Percentiles rank a stretch among this genome's conserved stretches.
These are phyloP conservation scores for Phylloporus arenicola DNA, from an alignment of 768 basidiomycete genomes.

Conservation along the genomic window DNA sequence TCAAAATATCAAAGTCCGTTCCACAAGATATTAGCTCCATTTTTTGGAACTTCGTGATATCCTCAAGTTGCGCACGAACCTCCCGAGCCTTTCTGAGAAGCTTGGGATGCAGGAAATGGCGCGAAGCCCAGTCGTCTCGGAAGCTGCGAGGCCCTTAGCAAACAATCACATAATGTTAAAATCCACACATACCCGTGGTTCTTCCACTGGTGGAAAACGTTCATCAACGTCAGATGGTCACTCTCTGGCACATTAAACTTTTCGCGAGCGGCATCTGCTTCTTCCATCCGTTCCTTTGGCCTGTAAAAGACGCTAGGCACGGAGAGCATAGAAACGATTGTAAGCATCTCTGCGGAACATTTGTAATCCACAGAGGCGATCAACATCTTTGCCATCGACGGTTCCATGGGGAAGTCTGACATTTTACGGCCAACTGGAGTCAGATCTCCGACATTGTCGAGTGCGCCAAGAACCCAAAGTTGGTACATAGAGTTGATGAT, in stretches of 20 bases:
- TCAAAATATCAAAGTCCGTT: slow-evolving; percentile 87
- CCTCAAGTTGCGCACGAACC: slow-evolving; percentile 91
- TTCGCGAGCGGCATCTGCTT: slow-evolving; percentile 94
- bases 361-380: slow-evolving; percentile 85
- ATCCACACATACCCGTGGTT: slow-evolving; percentile 66
- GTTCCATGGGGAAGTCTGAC: slow-evolving; percentile 99
- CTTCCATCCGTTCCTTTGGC: slow-evolving; percentile 95
- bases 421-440: slow-evolving; percentile 91
- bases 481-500: slow-evolving; percentile 99
- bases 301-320: slow-evolving; percentile 98
- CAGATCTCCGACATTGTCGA: slow-evolving; percentile 96
- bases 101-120: slow-evolving; percentile 96
- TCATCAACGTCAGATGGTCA: slow-evolving; percentile 90
- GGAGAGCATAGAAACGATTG: slow-evolving; percentile 97
- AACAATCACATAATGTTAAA: background rate
- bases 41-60: slow-evolving; percentile 99
- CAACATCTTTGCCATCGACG: slow-evolving; percentile 98
- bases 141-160: slow-evolving; percentile 43
- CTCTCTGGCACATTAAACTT: slow-evolving; percentile 99
- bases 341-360: slow-evolving; percentile 94
- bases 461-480: slow-evolving; percentile 95
- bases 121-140: slow-evolving; percentile 91
- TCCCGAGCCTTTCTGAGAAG: slow-evolving; percentile 91
- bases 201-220: slow-evolving; percentile 99
- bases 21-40: slow-evolving; percentile 89